phyloP scores from a whole-genome alignment of 805 yeast genomes.

The Ogataea degrootiae region DNA sequence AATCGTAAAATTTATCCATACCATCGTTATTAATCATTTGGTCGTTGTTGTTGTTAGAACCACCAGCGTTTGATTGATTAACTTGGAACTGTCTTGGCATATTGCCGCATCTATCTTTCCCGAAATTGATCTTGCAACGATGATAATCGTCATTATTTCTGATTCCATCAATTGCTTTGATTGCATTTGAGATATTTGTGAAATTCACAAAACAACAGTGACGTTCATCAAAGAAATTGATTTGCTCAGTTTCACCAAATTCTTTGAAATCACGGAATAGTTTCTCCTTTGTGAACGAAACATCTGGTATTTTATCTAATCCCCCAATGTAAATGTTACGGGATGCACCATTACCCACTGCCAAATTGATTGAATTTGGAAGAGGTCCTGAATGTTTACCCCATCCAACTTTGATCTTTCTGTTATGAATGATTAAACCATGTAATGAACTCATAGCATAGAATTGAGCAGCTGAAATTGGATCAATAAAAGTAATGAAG shows the following conservation, averaged over 20 bases:
- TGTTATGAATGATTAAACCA: constrained; percentile 79
- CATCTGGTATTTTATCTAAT: constrained; percentile 28
- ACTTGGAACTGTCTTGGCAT: constrained; percentile 68
- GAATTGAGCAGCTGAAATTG: constrained; percentile 96
- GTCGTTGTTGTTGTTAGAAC: constrained; percentile 1
- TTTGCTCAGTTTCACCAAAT: constrained; percentile 94
- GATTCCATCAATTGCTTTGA: constrained; percentile 87
- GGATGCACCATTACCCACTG: constrained; percentile 91
- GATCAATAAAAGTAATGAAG: constrained; percentile 92
- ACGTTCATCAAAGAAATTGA: constrained; percentile 77
- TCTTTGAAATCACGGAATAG: constrained; percentile 69
- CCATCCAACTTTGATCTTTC: constrained; percentile 93
- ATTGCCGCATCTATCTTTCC: constrained; percentile 94
- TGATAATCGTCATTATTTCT: constrained; percentile 67
- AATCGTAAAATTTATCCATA: constrained; percentile 20
- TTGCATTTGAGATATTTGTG: constrained; percentile 86
- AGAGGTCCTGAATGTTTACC: constrained; percentile 95
- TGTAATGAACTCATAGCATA: constrained; percentile 91
- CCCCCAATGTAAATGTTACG: constrained; percentile 87
- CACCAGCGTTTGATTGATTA: neutral
- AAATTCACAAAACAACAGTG: constrained; percentile 90
- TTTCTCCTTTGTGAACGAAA: constrained; percentile 35
- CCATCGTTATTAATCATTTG: constrained; percentile 13
- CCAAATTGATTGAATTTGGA: constrained; percentile 78
- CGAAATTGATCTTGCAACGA: constrained; percentile 79